Evolutionary conservation across 345 rosid genomes (phyloP).

Genomic region (Sapria himalayana): DNA sequence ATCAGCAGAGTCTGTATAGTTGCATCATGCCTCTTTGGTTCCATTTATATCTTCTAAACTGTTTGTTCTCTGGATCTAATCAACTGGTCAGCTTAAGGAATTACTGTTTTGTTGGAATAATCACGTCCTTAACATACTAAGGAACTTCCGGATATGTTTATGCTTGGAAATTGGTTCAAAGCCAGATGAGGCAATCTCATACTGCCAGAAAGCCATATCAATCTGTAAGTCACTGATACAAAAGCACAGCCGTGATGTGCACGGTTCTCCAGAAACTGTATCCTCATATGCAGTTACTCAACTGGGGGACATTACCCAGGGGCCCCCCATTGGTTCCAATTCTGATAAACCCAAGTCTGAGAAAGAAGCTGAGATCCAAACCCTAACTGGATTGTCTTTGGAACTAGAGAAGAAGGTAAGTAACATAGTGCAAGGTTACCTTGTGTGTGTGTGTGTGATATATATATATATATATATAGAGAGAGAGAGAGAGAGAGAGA

Average conservation of each 20-base stretch:
- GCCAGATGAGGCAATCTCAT: conserved; percentile 59
- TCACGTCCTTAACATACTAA: conserved; percentile 28
- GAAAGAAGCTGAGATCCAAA: conserved; percentile 56
- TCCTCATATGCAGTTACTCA: conserved; percentile 29
- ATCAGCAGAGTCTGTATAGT: too few relatives aligned
- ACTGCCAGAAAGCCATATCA: conserved; percentile 58
- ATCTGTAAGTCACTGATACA: conserved; percentile 50
- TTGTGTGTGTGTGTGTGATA: too few relatives aligned
- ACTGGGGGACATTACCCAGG: conserved; percentile 30
- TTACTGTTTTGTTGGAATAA: too few relatives aligned
- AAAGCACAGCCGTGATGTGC: conserved; percentile 37
- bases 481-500: too few relatives aligned
- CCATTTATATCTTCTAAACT: neutral
- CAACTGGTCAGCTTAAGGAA: too few relatives aligned
- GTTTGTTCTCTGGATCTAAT: neutral
- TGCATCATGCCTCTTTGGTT: too few relatives aligned
- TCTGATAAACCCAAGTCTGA: conserved; percentile 23
- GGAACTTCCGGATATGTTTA: conserved; percentile 74
- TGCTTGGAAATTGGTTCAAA: conserved; percentile 70
- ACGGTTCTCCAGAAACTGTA: conserved; percentile 25
- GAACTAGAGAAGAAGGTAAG: conserved; percentile 86
- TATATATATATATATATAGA: too few relatives aligned
- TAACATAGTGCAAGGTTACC: too few relatives aligned
- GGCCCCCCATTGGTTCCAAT: conserved; percentile 29
- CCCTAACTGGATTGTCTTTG: conserved; percentile 38